Conservation (phyloP, 225 moss, liverwort and hornwort species). For the Climacium dendroides region DNA sequence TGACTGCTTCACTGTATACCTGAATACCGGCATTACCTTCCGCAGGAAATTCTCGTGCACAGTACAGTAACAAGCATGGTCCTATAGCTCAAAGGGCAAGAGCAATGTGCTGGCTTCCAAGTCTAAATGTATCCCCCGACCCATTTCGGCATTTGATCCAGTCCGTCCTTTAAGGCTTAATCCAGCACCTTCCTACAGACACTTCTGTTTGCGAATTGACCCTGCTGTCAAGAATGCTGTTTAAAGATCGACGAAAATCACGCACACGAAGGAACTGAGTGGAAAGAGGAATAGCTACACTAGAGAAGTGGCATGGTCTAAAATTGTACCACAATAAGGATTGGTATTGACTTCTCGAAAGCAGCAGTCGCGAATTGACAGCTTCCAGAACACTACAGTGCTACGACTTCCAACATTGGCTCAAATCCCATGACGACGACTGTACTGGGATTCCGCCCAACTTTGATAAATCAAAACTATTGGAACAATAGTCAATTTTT, state of each 20-base stretch:
- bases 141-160: background rate
- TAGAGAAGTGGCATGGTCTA: background rate
- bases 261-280: background rate
- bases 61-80: background rate
- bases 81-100: background rate
- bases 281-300: background rate
- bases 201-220: background rate
- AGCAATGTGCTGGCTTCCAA: background rate
- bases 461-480: background rate
- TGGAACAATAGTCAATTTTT: background rate
- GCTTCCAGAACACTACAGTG: background rate
- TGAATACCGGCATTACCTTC: background rate
- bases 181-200: background rate
- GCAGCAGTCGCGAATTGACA: background rate
- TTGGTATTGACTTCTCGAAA: background rate
- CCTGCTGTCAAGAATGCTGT: background rate
- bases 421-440: background rate
- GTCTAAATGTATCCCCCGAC: background rate
- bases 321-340: background rate
- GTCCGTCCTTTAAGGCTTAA: too few species aligned
- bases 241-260: background rate
- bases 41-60: background rate
- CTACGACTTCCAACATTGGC: background rate
- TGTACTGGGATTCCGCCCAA: too few species aligned
- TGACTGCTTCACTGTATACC: background rate